A percentile compares a stretch with the other conserved stretches of the same genome.
Evolutionary conservation across 2,329 filamentous ascomycete genomes (phyloP).

Genomic region (Alternaria triticina): DNA sequence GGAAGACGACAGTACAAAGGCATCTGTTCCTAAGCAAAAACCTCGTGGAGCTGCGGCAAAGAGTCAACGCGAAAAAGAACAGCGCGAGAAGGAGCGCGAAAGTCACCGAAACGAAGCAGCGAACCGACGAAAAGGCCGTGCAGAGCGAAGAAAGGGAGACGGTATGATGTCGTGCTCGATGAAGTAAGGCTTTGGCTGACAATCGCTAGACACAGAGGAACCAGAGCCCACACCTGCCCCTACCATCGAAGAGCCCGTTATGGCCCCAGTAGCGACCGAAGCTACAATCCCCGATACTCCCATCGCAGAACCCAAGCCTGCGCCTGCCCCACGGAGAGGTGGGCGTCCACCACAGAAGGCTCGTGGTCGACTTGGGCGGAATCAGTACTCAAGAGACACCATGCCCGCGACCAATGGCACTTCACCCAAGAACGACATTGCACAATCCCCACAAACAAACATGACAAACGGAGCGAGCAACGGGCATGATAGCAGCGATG

Average conservation of each 20-base stretch:
- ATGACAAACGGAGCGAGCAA: conserved; percentile 43
- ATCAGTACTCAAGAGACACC: conserved; percentile 47
- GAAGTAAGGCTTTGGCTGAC: conserved; percentile 30
- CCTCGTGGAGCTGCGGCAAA: conserved; percentile 54
- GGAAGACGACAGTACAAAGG: conserved; percentile 67
- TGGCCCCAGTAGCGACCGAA: conserved; percentile 29
- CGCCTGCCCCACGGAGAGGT: conserved; percentile 39
- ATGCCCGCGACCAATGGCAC: conserved; percentile 42
- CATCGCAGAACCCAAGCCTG: conserved; percentile 32
- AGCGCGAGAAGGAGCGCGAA: conserved; percentile 71
- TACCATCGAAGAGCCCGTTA: conserved; percentile 36
- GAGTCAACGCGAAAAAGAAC: conserved; percentile 66
- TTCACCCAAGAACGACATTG: conserved; percentile 39
- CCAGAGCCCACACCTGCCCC: conserved; percentile 31
- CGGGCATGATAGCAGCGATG: conserved; percentile 60
- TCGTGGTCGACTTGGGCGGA: conserved; percentile 45
- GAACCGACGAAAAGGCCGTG: conserved; percentile 80
- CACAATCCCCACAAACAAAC: conserved; percentile 41
- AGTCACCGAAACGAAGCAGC: conserved; percentile 74
- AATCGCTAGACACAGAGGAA: conserved; percentile 36
- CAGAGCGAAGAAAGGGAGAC: conserved; percentile 80
- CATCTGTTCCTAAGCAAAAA: conserved; percentile 53
- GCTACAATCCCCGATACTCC: conserved; percentile 35
- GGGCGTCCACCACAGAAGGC: conserved; percentile 45
- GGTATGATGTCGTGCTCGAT: conserved; percentile 59